Conservation (phyloP, 805 yeast genomes). For the Metschnikowia gruessii region DNA sequence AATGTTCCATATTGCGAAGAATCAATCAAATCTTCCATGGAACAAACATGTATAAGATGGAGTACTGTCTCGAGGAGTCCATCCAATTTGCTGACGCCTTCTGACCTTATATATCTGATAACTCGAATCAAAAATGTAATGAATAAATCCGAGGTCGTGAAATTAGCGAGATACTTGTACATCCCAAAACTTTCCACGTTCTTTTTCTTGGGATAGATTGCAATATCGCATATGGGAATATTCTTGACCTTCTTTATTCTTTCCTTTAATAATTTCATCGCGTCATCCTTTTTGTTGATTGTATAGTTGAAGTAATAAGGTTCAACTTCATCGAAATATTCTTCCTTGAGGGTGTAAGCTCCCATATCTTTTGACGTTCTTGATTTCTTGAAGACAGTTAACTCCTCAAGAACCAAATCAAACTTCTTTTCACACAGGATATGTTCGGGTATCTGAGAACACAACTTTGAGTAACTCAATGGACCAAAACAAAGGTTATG, state of each 20-base stretch:
- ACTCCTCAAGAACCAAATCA: slow-evolving; percentile 45
- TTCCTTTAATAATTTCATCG: slow-evolving; percentile 60
- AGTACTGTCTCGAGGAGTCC: slow-evolving; percentile 55
- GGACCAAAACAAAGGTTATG: slow-evolving; percentile 80
- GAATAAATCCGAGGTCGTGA: slow-evolving; percentile 54
- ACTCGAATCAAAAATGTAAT: slow-evolving; percentile 51
- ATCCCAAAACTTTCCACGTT: slow-evolving; percentile 30
- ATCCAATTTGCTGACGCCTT: slow-evolving; percentile 47
- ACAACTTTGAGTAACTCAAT: slow-evolving; percentile 66
- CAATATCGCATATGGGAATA: slow-evolving; percentile 45
- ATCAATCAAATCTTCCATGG: slow-evolving; percentile 33
- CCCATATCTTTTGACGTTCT: slow-evolving; percentile 37
- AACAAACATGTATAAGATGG: slow-evolving; percentile 65
- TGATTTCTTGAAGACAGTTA: slow-evolving; percentile 35
- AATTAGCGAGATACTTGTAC: slow-evolving; percentile 46
- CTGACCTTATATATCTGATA: slow-evolving; percentile 36
- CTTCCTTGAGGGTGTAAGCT: slow-evolving; percentile 35
- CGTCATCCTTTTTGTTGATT: slow-evolving; percentile 79
- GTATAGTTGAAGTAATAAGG: slow-evolving; percentile 81
- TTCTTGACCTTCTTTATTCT: slow-evolving; percentile 40
- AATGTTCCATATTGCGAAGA: slow-evolving; percentile 30
- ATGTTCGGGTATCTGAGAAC: slow-evolving; percentile 71
- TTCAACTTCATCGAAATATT: slow-evolving; percentile 33
- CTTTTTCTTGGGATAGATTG: slow-evolving; percentile 52
- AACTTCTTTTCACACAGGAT: slow-evolving; percentile 69